Evolutionary conservation across 495 filamentous ascomycete genomes (phyloP).

Genomic region (Annulohypoxylon bovei): DNA sequence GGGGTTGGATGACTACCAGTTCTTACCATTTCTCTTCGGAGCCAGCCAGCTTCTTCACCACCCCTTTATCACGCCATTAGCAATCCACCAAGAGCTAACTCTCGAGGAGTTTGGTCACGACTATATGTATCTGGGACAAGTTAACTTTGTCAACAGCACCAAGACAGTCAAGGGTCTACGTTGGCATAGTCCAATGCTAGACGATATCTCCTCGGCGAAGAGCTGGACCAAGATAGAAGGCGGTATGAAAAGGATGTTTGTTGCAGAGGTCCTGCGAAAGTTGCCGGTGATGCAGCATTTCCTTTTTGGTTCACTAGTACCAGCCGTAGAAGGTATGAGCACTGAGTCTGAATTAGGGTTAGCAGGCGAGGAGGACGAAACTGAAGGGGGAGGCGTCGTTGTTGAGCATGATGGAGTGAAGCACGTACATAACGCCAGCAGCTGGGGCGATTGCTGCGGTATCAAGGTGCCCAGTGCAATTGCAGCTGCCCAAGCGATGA

Average conservation of each 20-base stretch:
- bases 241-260: conserved; percentile 97
- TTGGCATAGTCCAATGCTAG: conserved; percentile 98
- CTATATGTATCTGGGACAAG: conserved; percentile 90
- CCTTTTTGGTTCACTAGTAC: conserved; percentile 84
- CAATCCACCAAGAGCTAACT: conserved; percentile 85
- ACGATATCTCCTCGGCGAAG: conserved; percentile 94
- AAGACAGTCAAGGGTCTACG: conserved; percentile 95
- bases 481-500: conserved; percentile 86
- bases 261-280: conserved; percentile 90
- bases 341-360: conserved; percentile 59
- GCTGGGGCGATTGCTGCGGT: conserved; percentile 97
- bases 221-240: conserved; percentile 92
- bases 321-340: conserved; percentile 84
- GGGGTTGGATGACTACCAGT: conserved; percentile 98
- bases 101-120: conserved; percentile 86
- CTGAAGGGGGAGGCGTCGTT: conserved; percentile 64
- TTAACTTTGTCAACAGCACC: conserved; percentile 91
- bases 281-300: conserved; percentile 99
- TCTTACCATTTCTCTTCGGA: conserved; percentile 94
- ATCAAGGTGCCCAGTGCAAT: conserved; percentile 97
- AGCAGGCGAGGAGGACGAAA: conserved; percentile 56
- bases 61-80: conserved; percentile 83
- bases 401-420: conserved; percentile 73
- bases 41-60: conserved; percentile 89
- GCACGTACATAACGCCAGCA: conserved; percentile 69